Conservation (phyloP, 2,329 filamentous ascomycete species). For the Aspergillus viridinutans region DNA sequence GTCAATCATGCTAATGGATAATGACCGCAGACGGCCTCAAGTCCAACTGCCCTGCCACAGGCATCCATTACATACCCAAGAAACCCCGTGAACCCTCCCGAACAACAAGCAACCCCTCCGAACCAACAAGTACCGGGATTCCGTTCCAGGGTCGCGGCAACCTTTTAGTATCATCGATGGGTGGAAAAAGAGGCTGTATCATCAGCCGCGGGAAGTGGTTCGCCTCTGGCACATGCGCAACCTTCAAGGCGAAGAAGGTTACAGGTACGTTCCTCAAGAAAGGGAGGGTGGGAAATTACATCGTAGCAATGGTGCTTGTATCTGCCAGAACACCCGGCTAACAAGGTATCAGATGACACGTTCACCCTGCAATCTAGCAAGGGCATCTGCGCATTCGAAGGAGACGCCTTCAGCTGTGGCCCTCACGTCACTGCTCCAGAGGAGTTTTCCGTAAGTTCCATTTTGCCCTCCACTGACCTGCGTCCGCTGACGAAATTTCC, state of each 20-base stretch:
- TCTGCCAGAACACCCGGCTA: background rate
- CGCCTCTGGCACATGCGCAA: conserved; percentile 62
- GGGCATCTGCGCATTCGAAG: conserved; percentile 55
- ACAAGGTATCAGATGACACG: conserved; percentile 16
- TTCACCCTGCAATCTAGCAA: conserved; percentile 58
- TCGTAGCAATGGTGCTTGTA: background rate
- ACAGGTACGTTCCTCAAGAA: conserved; percentile 23
- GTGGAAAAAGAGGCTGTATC: conserved; percentile 54
- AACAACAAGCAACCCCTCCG: conserved; percentile 29
- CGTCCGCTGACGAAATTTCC: background rate
- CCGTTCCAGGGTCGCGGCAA: conserved; percentile 58
- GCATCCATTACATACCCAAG: conserved; percentile 64
- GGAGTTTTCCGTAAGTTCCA: conserved; percentile 28
- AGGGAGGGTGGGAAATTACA: background rate
- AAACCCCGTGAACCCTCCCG: conserved; percentile 35
- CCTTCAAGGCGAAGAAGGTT: conserved; percentile 37
- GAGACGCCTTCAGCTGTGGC: conserved; percentile 54
- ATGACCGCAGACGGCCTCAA: conserved; percentile 48
- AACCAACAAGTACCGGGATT: conserved; percentile 27
- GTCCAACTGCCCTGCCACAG: conserved; percentile 58
- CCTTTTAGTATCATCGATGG: conserved; percentile 48
- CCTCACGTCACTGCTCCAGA: conserved; percentile 22
- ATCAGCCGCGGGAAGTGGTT: conserved; percentile 67
- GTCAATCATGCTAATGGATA: background rate
- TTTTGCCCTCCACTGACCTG: background rate